Evolutionary conservation across 345 rosid species (phyloP), one percentile per base, ranked within the genome.

Genomic region (Laguncularia racemosa): DNA sequence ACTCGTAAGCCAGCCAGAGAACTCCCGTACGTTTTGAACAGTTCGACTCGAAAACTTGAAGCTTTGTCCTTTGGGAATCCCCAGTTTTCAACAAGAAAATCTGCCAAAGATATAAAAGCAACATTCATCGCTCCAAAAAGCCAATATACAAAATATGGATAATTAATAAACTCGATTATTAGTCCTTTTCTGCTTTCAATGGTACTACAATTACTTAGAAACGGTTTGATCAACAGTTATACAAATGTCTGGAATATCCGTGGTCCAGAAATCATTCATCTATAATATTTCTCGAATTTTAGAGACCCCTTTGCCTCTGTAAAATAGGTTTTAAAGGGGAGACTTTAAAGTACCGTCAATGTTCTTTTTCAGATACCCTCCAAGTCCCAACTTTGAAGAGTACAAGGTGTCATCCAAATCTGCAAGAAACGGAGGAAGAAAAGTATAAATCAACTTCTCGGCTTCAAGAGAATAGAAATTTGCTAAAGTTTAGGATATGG

Each of bases 321-420:
- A 23, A 6, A 0, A 6, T 23, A 23, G 6, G 7, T 1, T 33
- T 33, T 33, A 4, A 7, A 9, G 40, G 40, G 40, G 40, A 6
- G 28, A 2, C 6, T 2, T 26, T 26, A 6, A 2, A 6, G 40
- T 52, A 89, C 93, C 97, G 9, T 92, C 95, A 38, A 93, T 93
- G 70, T 92, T 93, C 63, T 58, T 82, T 75, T 81, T 82, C 46
- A 93, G 79, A 62, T 75, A 79, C 61, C 78, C 84, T 2, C 84
- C 88, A 63, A 89, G 66, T 57, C 99, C 97, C 13, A 78, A 63
- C 48, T 68, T 76, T 0, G 84, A 73, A 66, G 91, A 83, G 76
- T 93, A 93, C 67, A 93, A 67, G 43, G 99, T 93, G 67, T 93
- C 99, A 49, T 93, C 99, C 83, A 93, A 86, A 76, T 93, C 96